Percentiles rank a stretch among this genome's conserved stretches.
Evolutionary conservation across 192 early-diverging fungal species (phyloP).

Genomic region (Backusella liffmaniae): DNA sequence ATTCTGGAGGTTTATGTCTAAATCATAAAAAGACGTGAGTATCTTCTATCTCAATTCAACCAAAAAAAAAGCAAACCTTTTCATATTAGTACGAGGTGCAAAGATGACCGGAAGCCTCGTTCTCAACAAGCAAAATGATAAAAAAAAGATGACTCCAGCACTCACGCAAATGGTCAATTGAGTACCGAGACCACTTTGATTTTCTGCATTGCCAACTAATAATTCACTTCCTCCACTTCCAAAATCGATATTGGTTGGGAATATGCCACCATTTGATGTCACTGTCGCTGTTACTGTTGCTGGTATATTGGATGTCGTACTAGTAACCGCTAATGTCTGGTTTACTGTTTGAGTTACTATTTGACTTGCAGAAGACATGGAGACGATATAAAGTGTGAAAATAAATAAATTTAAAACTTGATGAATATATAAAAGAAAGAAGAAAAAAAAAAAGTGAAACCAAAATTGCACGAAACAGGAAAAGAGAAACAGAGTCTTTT

Average conservation of each 20-base stretch:
- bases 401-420: neutral
- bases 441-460: neutral
- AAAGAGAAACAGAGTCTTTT: neutral
- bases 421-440: neutral
- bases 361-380: neutral
- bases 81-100: conserved; percentile 32
- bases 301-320: neutral
- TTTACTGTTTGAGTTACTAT: neutral
- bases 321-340: neutral
- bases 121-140: conserved; percentile 28
- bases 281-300: neutral
- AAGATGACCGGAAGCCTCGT: conserved; percentile 25
- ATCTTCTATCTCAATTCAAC: neutral
- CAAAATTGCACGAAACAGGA: neutral
- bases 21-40: neutral
- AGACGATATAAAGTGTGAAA: neutral
- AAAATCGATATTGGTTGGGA: neutral
- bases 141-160: conserved; percentile 21
- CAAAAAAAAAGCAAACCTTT: conserved; percentile 7
- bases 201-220: conserved; percentile 5
- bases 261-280: neutral
- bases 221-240: conserved; percentile 4
- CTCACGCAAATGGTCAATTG: conserved; percentile 21
- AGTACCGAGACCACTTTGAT: conserved; percentile 20
- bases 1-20: conserved; percentile 44